Evolutionary conservation across 202 grass and related monocot species (phyloP).

Genomic region (Panicum hallii): DNA sequence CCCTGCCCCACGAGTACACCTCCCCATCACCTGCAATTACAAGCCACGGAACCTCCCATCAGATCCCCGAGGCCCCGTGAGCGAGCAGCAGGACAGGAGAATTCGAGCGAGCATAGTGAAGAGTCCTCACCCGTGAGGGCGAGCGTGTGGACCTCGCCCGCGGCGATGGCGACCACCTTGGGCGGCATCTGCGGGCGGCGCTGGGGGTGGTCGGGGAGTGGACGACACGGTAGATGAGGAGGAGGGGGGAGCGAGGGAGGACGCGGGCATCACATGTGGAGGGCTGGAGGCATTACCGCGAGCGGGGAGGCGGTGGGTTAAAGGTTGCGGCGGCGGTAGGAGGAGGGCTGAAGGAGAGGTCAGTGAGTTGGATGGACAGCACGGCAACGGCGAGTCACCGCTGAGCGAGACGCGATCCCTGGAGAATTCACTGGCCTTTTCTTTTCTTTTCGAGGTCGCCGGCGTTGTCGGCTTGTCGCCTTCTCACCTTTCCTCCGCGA

Average conservation of each 20-base stretch:
- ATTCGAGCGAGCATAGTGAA: neutral
- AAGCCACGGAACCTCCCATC: neutral
- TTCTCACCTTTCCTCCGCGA: neutral
- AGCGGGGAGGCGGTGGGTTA: constrained; percentile 3
- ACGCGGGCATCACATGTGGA: constrained; percentile 23
- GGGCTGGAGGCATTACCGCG: constrained; percentile 31
- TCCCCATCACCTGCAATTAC: constrained; percentile 64
- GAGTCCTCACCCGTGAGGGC: constrained; percentile 66
- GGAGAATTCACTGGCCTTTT: neutral
- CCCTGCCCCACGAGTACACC: constrained; percentile 89
- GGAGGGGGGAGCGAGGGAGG: constrained; percentile 2
- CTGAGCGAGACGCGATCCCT: neutral
- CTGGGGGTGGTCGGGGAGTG: neutral
- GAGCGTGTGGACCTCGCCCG: constrained; percentile 95
- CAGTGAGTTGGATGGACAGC: neutral
- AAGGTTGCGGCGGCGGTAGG: neutral
- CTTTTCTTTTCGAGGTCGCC: neutral
- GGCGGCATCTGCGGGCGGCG: constrained; percentile 61
- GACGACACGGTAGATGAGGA: constrained; percentile 8
- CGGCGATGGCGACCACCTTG: constrained; percentile 76
- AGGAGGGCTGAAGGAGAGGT: constrained; percentile 4
- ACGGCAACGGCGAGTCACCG: constrained; percentile 26
- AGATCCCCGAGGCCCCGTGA: constrained; percentile 30
- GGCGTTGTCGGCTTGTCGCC: constrained; percentile 12
- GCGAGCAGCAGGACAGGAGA: neutral